Base-by-base conservation (phyloP, 805 yeast genomes). In the Candida succiphila region DNA sequence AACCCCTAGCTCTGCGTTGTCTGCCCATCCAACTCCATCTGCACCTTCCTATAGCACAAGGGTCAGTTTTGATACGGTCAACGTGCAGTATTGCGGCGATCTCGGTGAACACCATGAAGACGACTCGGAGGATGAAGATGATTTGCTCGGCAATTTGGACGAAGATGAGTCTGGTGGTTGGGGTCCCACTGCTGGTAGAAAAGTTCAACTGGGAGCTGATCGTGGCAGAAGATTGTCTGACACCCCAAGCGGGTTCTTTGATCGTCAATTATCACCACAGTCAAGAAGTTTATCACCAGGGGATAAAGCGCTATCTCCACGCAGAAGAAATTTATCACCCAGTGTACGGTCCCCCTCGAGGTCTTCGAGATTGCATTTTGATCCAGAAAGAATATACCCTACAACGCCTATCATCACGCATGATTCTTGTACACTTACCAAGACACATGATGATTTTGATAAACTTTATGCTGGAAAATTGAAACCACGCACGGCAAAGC, bases 41-140 rank as follows among this genome's bases (percentile, higher is more conserved):
- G n/a, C n/a, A n/a, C n/a, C n/a, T n/a, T n/a, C n/a, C n/a, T n/a
- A n/a, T n/a, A n/a, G n/a, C n/a, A n/a, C n/a, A 21, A 49, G 72
- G 31, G 75, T 73, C 2, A 65, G 75, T 2, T 73, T 72, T 44
- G 78, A 73, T 48, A 70, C 78, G 14, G 67, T 73, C 15, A 62
- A 71, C 54, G 62, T 51, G 2, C 49, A 49, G 15, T 41, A 42
- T 30, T 37, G 58, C 7, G 53, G 54, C 30, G 40, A 56, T 26
- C 22, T 20, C 7, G 31, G 17, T n/a, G n/a, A n/a, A n/a, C n/a
- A n/a, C n/a, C n/a, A n/a, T 7, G n/a, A 33, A 21, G 44, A 40
- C 33, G 48, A 43, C 5, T 38, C 35, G 9, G 49, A 43, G 13
- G 42, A 34, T 28, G 40, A 29, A 15, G 25, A 37, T 7, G 54